Percentiles rank a stretch among this genome's conserved stretches.
These are phyloP conservation scores for Aureobasidium sp. DNA, from an alignment of 2,329 filamentous ascomycete genomes.

Conservation along the genomic window DNA sequence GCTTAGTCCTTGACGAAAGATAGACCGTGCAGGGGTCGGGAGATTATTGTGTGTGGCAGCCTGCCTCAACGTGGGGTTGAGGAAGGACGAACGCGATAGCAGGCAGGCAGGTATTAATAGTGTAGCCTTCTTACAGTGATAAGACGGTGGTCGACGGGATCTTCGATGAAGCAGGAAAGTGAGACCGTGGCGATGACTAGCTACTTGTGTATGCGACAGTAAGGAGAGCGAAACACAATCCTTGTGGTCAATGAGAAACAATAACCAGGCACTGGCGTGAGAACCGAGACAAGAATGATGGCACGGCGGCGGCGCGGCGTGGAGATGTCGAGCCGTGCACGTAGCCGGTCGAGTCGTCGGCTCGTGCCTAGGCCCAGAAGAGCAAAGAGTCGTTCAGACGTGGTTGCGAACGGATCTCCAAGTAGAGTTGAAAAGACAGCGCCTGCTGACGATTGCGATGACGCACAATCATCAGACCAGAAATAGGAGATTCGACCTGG, in stretches of 20 bases:
- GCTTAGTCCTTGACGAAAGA: neutral
- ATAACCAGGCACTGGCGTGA: neutral
- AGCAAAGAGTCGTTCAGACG: neutral
- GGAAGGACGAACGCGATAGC: neutral
- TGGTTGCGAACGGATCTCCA: neutral
- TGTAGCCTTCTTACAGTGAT: neutral
- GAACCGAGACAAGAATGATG: slow-evolving; percentile 3
- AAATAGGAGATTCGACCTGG: neutral
- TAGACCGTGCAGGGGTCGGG: slow-evolving; percentile 7
- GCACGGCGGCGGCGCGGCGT: neutral
- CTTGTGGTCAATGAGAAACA: slow-evolving; percentile 5
- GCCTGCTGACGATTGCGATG: slow-evolving; percentile 1
- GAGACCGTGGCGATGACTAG: neutral
- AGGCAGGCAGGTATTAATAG: neutral
- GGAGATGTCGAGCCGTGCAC: neutral
- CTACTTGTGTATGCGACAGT: slow-evolving; percentile 3
- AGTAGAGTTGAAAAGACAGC: neutral
- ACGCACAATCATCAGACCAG: neutral
- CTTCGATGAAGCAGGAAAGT: neutral
- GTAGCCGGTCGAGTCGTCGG: neutral
- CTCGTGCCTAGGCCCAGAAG: neutral
- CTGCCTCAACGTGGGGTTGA: slow-evolving; percentile 4
- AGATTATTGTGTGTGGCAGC: slow-evolving; percentile 12
- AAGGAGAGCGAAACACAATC: neutral
- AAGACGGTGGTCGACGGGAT: neutral